Percentiles rank a stretch among this genome's conserved stretches.
phyloP scores from a whole-genome alignment of 257 asterid genomes.

The Solanum neorickii region DNA sequence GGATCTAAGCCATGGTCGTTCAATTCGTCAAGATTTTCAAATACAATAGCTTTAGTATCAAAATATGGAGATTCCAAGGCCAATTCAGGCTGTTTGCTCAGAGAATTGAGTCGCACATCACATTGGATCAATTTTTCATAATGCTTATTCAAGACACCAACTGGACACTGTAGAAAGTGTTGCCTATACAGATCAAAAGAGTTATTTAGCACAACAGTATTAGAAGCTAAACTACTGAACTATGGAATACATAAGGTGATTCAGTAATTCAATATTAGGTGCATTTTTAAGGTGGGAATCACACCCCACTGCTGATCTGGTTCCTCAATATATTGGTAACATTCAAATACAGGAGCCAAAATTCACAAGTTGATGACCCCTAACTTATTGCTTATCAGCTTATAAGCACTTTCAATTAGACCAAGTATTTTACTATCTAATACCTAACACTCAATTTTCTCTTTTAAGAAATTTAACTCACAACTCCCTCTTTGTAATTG shows the following conservation, averaged over 20 bases:
- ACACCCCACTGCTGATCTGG: not conserved
- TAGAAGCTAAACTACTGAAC: not conserved
- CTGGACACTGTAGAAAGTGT: constrained; percentile 60
- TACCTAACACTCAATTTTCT: not conserved
- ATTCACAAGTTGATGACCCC: not conserved
- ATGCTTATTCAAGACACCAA: constrained; percentile 61
- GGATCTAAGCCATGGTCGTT: constrained; percentile 15
- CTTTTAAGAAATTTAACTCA: not conserved
- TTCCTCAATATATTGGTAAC: not conserved
- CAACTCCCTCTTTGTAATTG: not conserved
- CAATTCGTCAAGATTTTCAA: constrained; percentile 37
- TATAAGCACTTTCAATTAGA: not conserved
- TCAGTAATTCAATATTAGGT: not conserved
- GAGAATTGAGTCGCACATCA: constrained; percentile 42
- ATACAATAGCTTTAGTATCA: constrained; percentile 26
- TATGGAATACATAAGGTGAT: not conserved
- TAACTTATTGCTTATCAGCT: not conserved
- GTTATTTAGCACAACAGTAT: not conserved
- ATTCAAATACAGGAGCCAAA: not conserved
- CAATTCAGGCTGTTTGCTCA: constrained; percentile 57
- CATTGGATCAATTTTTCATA: constrained; percentile 74
- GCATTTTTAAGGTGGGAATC: not conserved
- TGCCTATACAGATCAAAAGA: constrained; percentile 33
- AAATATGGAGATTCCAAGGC: constrained; percentile 44
- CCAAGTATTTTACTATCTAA: not conserved